phyloP scores from a whole-genome alignment of 2,329 filamentous ascomycete genomes.

The Talaromyces sp. region DNA sequence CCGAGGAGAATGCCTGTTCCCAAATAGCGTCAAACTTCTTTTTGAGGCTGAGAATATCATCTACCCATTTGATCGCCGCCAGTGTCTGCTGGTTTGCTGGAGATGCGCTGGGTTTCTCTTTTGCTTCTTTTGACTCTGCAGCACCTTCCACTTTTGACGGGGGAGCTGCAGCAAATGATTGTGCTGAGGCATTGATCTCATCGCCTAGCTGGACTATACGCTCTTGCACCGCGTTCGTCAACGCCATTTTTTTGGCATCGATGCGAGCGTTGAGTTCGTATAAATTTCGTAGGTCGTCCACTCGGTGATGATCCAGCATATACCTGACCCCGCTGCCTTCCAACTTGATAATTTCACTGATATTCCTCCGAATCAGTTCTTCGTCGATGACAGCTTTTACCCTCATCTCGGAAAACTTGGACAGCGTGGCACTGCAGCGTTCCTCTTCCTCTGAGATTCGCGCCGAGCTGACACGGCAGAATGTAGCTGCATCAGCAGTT shows the following conservation, averaged over 20 bases:
- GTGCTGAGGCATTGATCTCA: slow-evolving; percentile 67
- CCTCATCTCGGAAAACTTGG: slow-evolving; percentile 63
- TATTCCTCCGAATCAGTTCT: slow-evolving; percentile 69
- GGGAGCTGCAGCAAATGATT: slow-evolving; percentile 52
- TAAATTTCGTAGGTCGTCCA: slow-evolving; percentile 71
- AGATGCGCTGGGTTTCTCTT: slow-evolving; percentile 30
- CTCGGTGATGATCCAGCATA: slow-evolving; percentile 87
- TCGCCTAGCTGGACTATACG: slow-evolving; percentile 73
- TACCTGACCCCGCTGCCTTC: slow-evolving; percentile 76
- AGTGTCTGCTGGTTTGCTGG: slow-evolving; percentile 72
- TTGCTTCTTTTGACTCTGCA: slow-evolving; percentile 44
- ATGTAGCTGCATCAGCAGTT: slow-evolving; percentile 73
- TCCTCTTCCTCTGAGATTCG: slow-evolving; percentile 75
- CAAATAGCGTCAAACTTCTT: slow-evolving; percentile 83
- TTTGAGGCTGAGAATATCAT: slow-evolving; percentile 79
- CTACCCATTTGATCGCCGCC: slow-evolving; percentile 90
- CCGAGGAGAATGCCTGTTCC: slow-evolving; percentile 64
- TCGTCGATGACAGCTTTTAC: slow-evolving; percentile 73
- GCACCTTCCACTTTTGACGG: slow-evolving; percentile 34
- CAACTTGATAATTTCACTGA: slow-evolving; percentile 75
- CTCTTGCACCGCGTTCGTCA: slow-evolving; percentile 65
- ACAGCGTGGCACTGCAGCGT: slow-evolving; percentile 76
- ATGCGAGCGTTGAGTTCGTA: slow-evolving; percentile 75
- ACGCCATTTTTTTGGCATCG: slow-evolving; percentile 63
- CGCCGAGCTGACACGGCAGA: slow-evolving; percentile 68